These are phyloP conservation scores for Karstenula rhodostoma DNA, from an alignment of 2,329 filamentous ascomycete species.

Conservation along the genomic window DNA sequence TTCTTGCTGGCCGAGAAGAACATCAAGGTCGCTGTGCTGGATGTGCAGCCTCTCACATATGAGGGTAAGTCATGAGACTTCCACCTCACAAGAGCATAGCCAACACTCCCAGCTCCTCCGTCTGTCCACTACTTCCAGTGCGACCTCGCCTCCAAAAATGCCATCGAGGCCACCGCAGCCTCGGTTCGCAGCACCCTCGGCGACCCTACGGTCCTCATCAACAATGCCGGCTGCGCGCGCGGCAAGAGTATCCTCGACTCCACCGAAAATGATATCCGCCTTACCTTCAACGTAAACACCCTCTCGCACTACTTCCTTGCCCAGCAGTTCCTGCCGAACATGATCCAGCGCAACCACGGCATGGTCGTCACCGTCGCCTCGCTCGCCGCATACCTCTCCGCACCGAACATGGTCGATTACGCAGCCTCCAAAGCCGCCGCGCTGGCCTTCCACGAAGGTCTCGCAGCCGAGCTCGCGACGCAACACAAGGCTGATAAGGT, in stretches of 20 bases:
- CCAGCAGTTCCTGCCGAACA: constrained; percentile 72
- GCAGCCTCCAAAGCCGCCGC: constrained; percentile 71
- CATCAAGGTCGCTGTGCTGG: constrained; percentile 74
- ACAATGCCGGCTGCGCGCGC: constrained; percentile 72
- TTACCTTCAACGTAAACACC: constrained; percentile 76
- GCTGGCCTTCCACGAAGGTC: constrained; percentile 72
- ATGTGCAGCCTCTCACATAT: constrained; percentile 70
- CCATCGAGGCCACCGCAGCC: constrained; percentile 61
- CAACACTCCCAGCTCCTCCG: constrained; percentile 48
- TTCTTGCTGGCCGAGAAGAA: constrained; percentile 69
- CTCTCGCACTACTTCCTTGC: constrained; percentile 72
- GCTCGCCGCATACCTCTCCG: constrained; percentile 67
- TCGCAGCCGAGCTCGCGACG: constrained; percentile 52
- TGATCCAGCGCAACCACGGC: constrained; percentile 71
- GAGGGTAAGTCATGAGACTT: constrained; percentile 39
- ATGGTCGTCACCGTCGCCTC: constrained; percentile 76
- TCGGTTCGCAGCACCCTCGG: constrained; percentile 66
- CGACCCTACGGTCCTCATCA: constrained; percentile 73
- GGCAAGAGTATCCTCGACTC: constrained; percentile 69
- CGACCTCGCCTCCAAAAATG: constrained; percentile 69
- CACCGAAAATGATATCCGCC: constrained; percentile 66
- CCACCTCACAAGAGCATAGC: not conserved
- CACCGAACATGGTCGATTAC: constrained; percentile 74
- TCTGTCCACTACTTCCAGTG: constrained; percentile 74
- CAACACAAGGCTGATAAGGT: constrained; percentile 70